Evolutionary conservation across 257 asterid genomes (phyloP).

Genomic region (Solanum pinnatisectum): DNA sequence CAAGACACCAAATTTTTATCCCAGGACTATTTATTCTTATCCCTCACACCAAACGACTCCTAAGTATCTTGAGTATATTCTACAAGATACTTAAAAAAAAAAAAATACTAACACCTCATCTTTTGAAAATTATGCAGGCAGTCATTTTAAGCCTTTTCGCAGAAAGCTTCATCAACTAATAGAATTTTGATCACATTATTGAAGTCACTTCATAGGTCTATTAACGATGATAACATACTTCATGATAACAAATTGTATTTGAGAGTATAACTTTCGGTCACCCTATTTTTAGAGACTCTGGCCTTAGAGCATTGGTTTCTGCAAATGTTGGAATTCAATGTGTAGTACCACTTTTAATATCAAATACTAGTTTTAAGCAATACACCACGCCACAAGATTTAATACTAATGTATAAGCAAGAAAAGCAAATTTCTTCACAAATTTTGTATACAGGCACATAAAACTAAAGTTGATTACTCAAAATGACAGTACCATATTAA

Average conservation of each 20-base stretch:
- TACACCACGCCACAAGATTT: background rate
- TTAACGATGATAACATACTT: background rate
- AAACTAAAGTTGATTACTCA: background rate
- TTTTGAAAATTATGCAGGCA: background rate
- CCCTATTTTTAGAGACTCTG: background rate
- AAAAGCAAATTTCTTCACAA: background rate
- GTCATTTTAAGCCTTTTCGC: background rate
- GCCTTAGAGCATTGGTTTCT: background rate
- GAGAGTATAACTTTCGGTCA: background rate
- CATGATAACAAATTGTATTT: background rate
- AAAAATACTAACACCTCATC: background rate
- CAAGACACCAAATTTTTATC: too few species aligned
- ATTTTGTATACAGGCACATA: background rate
- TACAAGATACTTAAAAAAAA: background rate
- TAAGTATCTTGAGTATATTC: background rate
- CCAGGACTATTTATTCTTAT: too few species aligned
- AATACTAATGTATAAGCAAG: background rate
- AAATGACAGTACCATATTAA: background rate
- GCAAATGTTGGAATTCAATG: background rate
- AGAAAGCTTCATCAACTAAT: background rate
- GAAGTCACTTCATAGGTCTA: background rate
- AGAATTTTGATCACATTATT: background rate
- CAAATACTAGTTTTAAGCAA: background rate
- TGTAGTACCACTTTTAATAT: background rate
- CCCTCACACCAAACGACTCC: too few species aligned